Conservation (phyloP, 345 rosid genomes). For the Syzygium oleosum region DNA sequence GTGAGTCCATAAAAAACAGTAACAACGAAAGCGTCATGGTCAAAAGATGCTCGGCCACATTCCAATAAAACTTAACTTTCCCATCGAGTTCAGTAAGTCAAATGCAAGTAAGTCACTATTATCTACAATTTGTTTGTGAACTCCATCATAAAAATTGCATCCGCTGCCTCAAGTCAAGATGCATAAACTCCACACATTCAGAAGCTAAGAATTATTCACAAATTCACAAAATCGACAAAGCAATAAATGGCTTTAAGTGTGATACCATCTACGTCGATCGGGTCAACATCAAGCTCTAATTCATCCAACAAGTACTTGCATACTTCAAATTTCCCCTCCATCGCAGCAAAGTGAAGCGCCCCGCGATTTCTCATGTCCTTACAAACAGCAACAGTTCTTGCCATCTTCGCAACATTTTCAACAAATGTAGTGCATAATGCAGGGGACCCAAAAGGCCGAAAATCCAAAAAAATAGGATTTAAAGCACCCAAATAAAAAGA, state of each 20-base stretch:
- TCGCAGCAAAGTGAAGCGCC: slow-evolving; percentile 78
- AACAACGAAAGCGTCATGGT: not conserved
- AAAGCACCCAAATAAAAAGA: not conserved
- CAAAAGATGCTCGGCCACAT: not conserved
- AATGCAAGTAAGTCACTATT: not conserved
- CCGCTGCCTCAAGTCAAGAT: not conserved
- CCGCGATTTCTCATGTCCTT: slow-evolving; percentile 86
- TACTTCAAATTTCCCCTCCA: slow-evolving; percentile 68
- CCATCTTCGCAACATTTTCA: slow-evolving; percentile 7
- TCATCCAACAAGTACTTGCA: slow-evolving; percentile 76
- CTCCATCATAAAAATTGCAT: not conserved
- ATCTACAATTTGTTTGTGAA: not conserved
- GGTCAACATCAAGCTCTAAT: slow-evolving; percentile 49
- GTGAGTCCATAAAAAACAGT: not conserved
- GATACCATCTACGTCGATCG: slow-evolving; percentile 72
- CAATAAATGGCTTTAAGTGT: not conserved
- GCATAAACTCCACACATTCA: not conserved
- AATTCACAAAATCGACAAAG: not conserved
- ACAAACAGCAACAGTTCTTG: slow-evolving; percentile 55
- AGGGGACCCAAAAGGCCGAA: not conserved
- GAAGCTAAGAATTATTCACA: not conserved
- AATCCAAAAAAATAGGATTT: not conserved
- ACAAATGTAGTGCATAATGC: not conserved
- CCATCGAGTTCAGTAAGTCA: not conserved
- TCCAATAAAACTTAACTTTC: not conserved